Base-by-base conservation (phyloP, 805 yeast species). In the Cyberlindnera americana region DNA sequence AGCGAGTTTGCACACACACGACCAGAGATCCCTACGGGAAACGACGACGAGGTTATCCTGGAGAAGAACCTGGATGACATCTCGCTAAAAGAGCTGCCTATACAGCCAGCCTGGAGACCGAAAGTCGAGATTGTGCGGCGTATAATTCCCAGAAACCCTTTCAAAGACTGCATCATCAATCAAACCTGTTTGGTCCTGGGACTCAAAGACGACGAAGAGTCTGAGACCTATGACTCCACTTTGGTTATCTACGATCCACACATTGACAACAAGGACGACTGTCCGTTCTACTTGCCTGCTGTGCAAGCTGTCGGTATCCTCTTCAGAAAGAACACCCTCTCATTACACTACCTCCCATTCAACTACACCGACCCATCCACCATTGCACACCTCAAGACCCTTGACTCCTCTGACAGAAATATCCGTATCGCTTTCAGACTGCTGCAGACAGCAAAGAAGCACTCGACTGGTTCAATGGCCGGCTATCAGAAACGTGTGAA, bases 91-190 rank as follows among this genome's bases (percentile, higher is more conserved):
- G 27, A 50, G 5, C 66, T 61, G 1, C 54, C 44, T 11, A 48
- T 55, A n/a, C 50, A 35, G 19, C 53, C 41, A 35, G 40, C 11
- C 23, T 65, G 52, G 40, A 59, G 54, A 41, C 69, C 71, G 15
- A 65, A 67, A 31, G 57, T 61, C 16, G 78, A 80, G 49, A 64
- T 83, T 33, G 86, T 88, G n/a, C 74, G 97, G 49, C 69, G 95
- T 50, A 78, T 90, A 25, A 74, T 90, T n/a, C 98, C 98, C 10
- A 70, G 97, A 60, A 90, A 90, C 54, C 95, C 96, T 0, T 79
- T 77, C 56, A 83, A 86, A 53, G 98, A 90, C 57, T 73, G 75
- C 37, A 75, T 86, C 18, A 78, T 89, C 46, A 85, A 86, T 57
- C 98, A 91, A 61, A 83, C 96, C 0, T 90, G 97, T 60, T 61